Evolutionary conservation across 805 yeast genomes (phyloP).

Genomic region (Blastobotrys robertii): DNA sequence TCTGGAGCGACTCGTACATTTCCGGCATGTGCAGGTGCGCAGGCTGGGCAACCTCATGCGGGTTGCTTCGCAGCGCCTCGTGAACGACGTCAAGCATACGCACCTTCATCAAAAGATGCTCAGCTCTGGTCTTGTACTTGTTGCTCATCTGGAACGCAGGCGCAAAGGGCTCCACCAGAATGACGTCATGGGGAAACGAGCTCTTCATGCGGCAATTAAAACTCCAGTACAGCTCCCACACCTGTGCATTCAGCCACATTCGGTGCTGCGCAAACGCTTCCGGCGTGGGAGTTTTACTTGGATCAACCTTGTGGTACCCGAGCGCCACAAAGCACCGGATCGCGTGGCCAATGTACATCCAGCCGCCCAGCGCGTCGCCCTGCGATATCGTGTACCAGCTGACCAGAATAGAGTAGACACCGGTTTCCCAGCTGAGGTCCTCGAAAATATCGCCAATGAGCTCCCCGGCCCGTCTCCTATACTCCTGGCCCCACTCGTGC

Average conservation of each 20-base stretch:
- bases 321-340: constrained; percentile 5
- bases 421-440: constrained; percentile 3
- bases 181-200: neutral
- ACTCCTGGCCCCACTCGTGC: constrained; percentile 12
- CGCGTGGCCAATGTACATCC: constrained; percentile 6
- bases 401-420: constrained; percentile 8
- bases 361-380: constrained; percentile 8
- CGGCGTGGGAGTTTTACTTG: constrained; percentile 3
- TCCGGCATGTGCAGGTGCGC: no score
- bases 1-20: no score
- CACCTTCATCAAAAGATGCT: no score
- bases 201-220: constrained; percentile 6
- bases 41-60: no score
- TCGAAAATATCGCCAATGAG: constrained; percentile 10
- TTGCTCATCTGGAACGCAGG: constrained; percentile 2
- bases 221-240: constrained; percentile 8
- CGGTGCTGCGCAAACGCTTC: constrained; percentile 6
- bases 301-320: constrained; percentile 6
- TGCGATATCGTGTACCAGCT: constrained; percentile 4
- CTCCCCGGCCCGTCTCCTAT: constrained; percentile 6
- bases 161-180: constrained; percentile 1
- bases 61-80: no score
- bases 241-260: constrained; percentile 4
- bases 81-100: no score
- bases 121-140: no score